Percentiles rank a stretch among this genome's conserved stretches.
Evolutionary conservation across 163 green algal species (phyloP).

Genomic region (Picocystis sp.): DNA sequence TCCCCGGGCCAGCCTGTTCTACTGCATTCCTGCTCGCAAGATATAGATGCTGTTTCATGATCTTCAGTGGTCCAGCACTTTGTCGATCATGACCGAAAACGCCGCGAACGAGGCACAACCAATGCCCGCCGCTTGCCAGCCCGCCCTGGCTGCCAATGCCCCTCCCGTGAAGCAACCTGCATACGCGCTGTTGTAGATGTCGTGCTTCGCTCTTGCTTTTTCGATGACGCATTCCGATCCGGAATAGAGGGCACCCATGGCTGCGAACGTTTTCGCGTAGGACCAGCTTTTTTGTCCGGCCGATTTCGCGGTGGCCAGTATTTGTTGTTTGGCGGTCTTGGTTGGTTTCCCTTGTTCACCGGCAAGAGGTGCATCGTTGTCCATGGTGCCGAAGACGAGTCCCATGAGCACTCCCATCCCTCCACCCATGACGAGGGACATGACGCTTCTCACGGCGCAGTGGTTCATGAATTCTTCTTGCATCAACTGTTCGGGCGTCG

Average conservation of each 20-base stretch:
- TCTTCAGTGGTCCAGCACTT: conserved; percentile 45
- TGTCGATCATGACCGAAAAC: conserved; percentile 72
- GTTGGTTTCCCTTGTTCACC: not conserved
- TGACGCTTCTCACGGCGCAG: conserved; percentile 60
- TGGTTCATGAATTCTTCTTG: conserved; percentile 88
- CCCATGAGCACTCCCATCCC: conserved; percentile 75
- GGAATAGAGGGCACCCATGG: conserved; percentile 80
- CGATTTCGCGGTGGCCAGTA: not conserved
- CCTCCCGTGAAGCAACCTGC: conserved; percentile 78
- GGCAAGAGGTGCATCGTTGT: conserved; percentile 20
- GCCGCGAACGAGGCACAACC: conserved; percentile 77
- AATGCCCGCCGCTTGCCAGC: conserved; percentile 66
- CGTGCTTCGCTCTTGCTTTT: conserved; percentile 66
- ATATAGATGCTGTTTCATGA: no score
- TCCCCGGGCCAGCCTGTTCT: no score
- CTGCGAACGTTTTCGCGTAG: conserved; percentile 84
- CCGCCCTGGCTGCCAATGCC: conserved; percentile 51
- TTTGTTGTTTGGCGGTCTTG: conserved; percentile 4
- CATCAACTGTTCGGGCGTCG: conserved; percentile 50
- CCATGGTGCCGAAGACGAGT: conserved; percentile 77
- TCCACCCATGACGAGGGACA: conserved; percentile 63
- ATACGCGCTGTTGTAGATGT: conserved; percentile 74
- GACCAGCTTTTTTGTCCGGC: conserved; percentile 20
- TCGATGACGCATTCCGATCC: conserved; percentile 91
- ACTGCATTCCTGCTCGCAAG: no score